Evolutionary conservation across 306 rosid species (phyloP), one percentile per base, ranked within the genome.

Genomic region (Astragalus glycyphyllos): DNA sequence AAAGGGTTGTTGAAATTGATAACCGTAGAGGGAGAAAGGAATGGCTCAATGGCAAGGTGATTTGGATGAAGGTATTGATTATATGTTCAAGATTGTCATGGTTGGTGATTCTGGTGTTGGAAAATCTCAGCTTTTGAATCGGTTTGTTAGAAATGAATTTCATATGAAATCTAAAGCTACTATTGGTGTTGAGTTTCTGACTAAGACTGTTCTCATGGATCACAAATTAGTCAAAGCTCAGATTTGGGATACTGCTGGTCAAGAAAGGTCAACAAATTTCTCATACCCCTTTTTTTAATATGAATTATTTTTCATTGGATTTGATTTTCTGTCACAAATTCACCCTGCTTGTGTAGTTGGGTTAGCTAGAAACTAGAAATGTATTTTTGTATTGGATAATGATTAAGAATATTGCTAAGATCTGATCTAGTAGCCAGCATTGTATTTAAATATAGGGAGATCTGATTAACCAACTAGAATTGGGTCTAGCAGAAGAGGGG

Each of bases 221-320:
- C 89, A 90, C 47, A 92, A 92, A 48, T 76, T 84, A 8, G 89
- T 90, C 77, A 92, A 90, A 83, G 96, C 97, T 8, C 98, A 93
- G 89, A 88, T 93, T 79, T 93, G 98, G 98, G 98, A 93, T 68
- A 93, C 98, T 62, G 98, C 98, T 69, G 98, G 98, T 56, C 98
- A 93, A 84, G 98, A 90, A 85, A 93, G 98, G 98, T 93, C 69
- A 9, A 50, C 23, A 47, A 32, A 46, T 68, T 29, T 46, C 51
- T 68, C 34, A 49, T 11, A 44, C 17, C 4, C 5, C 6, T 6
- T 6, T 65, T 38, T 17, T 41, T 20, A 6, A 23, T 50, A 13
- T 64, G 10, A 12, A 49, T 15, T 68, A 3, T 31, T 23, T 59
- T 65, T 57, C 49, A 57, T 72, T 37, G 11, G 16, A 40, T 50